A percentile compares a stretch with the other conserved stretches of the same genome.
These are phyloP conservation scores for Cryptococcus sp. DNA, from an alignment of 1,284 basidiomycete genomes.

Conservation along the genomic window DNA sequence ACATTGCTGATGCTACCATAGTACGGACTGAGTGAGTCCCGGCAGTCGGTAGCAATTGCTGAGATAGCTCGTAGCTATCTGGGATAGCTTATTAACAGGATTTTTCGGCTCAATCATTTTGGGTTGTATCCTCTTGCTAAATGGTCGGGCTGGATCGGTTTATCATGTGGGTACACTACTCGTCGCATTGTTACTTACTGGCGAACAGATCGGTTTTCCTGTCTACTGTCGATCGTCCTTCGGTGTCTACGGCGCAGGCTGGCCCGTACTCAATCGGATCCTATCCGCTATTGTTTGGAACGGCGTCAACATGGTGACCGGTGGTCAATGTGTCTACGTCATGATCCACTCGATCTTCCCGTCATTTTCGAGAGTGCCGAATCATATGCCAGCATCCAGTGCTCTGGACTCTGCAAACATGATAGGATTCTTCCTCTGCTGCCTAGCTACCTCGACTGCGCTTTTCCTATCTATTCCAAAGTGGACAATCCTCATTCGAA, in stretches of 20 bases:
- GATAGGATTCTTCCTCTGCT: constrained; percentile 80
- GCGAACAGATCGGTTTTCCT: constrained; percentile 67
- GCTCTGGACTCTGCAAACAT: constrained; percentile 52
- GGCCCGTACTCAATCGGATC: constrained; percentile 75
- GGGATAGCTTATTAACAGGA: constrained; percentile 29
- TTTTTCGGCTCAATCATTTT: constrained; percentile 28
- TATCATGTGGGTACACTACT: constrained; percentile 28
- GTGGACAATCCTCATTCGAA: constrained; percentile 32
- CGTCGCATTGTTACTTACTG: not conserved
- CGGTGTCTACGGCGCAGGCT: constrained; percentile 73
- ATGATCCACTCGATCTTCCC: constrained; percentile 73
- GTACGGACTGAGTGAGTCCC: too few species aligned
- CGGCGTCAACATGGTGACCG: constrained; percentile 27
- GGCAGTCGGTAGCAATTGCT: too few species aligned
- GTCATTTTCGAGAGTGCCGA: constrained; percentile 66
- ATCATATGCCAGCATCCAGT: constrained; percentile 66
- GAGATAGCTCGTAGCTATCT: constrained; percentile 17
- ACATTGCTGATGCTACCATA: too few species aligned
- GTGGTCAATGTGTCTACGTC: constrained; percentile 64
- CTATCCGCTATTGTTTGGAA: constrained; percentile 66
- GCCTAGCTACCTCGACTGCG: constrained; percentile 69
- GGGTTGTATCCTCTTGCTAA: constrained; percentile 32
- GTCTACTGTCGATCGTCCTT: constrained; percentile 70
- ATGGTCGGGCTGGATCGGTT: constrained; percentile 33
- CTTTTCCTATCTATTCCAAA: constrained; percentile 76